Evolutionary conservation across 1,139 yeast species (phyloP).

Genomic region (Yamadazyma sp.): DNA sequence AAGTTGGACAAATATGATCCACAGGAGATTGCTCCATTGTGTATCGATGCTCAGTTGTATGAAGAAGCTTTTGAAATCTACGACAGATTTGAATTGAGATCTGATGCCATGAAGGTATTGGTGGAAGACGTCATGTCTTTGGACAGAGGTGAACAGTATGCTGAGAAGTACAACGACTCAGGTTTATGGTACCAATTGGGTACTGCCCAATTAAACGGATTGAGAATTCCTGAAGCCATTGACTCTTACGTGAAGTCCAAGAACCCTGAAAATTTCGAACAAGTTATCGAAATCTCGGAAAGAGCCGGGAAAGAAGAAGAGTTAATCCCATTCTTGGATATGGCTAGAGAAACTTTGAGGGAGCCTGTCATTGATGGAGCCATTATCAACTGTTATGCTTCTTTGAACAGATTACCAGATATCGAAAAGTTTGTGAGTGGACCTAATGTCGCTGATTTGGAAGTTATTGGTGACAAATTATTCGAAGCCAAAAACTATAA

Average conservation of each 20-base stretch:
- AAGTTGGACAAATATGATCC: slow-evolving; percentile 91
- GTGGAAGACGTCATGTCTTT: slow-evolving; percentile 92
- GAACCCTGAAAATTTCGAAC: slow-evolving; percentile 87
- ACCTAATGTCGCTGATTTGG: slow-evolving; percentile 91
- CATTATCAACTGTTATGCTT: slow-evolving; percentile 82
- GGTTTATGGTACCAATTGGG: slow-evolving; percentile 96
- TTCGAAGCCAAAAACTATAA: slow-evolving; percentile 81
- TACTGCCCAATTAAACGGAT: slow-evolving; percentile 92
- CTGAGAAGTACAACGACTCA: slow-evolving; percentile 82
- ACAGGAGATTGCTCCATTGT: slow-evolving; percentile 88
- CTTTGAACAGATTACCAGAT: slow-evolving; percentile 71
- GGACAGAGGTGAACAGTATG: slow-evolving; percentile 93
- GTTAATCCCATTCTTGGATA: slow-evolving; percentile 76
- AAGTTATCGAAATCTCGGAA: slow-evolving; percentile 92
- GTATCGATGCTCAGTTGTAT: slow-evolving; percentile 81
- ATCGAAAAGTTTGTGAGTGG: slow-evolving; percentile 83
- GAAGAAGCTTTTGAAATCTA: slow-evolving; percentile 97
- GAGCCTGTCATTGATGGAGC: slow-evolving; percentile 95
- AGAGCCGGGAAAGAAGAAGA: slow-evolving; percentile 97
- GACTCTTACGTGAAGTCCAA: slow-evolving; percentile 85
- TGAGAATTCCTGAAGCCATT: slow-evolving; percentile 89
- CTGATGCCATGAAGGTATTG: slow-evolving; percentile 84
- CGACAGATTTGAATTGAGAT: slow-evolving; percentile 75
- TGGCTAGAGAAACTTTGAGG: slow-evolving; percentile 93
- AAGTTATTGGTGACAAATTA: slow-evolving; percentile 87